A percentile compares a stretch with the other conserved stretches of the same genome.
phyloP scores from a whole-genome alignment of 306 rosid genomes.

The Citrullus amarus region DNA sequence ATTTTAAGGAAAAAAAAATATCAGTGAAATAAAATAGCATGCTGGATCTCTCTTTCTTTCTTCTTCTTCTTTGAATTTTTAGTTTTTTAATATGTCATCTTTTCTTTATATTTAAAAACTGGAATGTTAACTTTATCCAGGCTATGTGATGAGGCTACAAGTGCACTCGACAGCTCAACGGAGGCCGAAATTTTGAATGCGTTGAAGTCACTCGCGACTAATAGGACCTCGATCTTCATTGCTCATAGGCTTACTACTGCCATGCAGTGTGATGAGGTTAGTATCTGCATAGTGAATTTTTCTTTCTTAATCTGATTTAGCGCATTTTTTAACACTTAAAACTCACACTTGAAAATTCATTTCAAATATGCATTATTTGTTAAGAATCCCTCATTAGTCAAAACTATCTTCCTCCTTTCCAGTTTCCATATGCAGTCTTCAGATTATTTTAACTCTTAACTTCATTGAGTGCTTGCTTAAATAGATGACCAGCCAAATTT shows the following conservation, averaged over 20 bases:
- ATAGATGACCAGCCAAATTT: not conserved
- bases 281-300: constrained; percentile 8
- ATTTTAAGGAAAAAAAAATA: not conserved
- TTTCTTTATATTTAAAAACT: not conserved
- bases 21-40: not conserved
- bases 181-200: constrained; percentile 91
- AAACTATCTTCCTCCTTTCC: not conserved
- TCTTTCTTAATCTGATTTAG: not conserved
- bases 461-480: not conserved
- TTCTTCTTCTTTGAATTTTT: not conserved
- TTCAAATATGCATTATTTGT: not conserved
- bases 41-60: not conserved
- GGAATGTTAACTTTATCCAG: constrained; percentile 20
- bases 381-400: not conserved
- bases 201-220: constrained; percentile 56
- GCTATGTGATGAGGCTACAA: constrained; percentile 96
- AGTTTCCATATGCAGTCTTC: not conserved
- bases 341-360: too few species aligned
- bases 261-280: constrained; percentile 95
- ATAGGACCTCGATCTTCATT: constrained; percentile 83
- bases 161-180: constrained; percentile 98
- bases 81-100: not conserved
- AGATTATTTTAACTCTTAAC: not conserved
- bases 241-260: constrained; percentile 99
- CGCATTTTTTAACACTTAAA: too few species aligned